phyloP scores from a whole-genome alignment of 257 asterid genomes.

The Penstemon barbatus region DNA sequence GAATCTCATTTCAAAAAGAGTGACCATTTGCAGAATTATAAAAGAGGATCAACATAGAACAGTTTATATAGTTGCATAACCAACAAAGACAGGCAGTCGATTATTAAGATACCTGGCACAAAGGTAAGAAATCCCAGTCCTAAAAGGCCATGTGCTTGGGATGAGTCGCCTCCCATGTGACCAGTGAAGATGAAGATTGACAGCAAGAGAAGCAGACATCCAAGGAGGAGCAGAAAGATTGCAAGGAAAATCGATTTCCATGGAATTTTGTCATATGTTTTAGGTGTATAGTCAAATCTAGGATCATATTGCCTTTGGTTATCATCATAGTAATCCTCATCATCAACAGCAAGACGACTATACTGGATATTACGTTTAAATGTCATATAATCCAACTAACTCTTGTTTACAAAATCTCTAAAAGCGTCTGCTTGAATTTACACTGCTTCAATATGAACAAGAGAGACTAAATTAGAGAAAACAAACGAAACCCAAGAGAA shows the following conservation, averaged over 20 bases:
- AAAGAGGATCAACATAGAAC: conserved; percentile 11
- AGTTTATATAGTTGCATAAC: neutral
- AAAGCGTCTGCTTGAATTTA: conserved; percentile 11
- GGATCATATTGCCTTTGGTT: conserved; percentile 46
- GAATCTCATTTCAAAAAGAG: neutral
- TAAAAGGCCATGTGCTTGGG: conserved; percentile 86
- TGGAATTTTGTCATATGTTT: conserved; percentile 59
- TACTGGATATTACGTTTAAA: conserved; percentile 64
- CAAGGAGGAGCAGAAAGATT: conserved; percentile 74
- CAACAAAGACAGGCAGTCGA: neutral
- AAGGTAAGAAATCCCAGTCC: conserved; percentile 80
- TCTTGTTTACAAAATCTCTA: conserved; percentile 19
- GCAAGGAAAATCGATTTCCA: conserved; percentile 93
- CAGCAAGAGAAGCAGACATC: conserved; percentile 74
- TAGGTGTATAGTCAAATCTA: conserved; percentile 81
- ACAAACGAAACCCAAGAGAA: too few species aligned
- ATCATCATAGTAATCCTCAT: conserved; percentile 53
- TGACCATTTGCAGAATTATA: neutral
- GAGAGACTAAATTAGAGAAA: neutral
- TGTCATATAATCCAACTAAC: conserved; percentile 47
- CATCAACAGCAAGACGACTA: conserved; percentile 65
- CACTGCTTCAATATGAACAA: conserved; percentile 21
- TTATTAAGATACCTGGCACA: conserved; percentile 62
- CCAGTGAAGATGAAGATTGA: conserved; percentile 79
- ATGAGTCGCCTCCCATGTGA: conserved; percentile 83